These are phyloP conservation scores for Fragaria nilgerrensis DNA, from an alignment of 306 rosid genomes.

Conservation along the genomic window DNA sequence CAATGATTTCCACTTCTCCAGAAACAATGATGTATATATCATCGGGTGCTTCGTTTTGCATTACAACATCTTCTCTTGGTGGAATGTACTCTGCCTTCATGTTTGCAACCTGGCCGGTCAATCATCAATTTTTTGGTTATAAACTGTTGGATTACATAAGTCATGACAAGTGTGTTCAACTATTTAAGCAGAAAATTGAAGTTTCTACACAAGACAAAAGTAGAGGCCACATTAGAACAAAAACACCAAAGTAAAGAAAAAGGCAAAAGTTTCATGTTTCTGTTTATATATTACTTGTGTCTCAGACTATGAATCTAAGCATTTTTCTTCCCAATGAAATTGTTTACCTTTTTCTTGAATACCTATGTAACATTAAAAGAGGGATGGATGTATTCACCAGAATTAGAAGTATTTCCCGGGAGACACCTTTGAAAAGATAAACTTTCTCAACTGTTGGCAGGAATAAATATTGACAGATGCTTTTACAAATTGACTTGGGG, in stretches of 20 bases:
- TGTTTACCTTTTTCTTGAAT: neutral
- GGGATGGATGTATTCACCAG: constrained; percentile 35
- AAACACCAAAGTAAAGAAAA: too few relatives aligned
- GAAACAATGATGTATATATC: constrained; percentile 88
- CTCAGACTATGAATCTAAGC: neutral
- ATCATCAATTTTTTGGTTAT: neutral
- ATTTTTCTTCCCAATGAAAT: neutral
- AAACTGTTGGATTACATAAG: neutral
- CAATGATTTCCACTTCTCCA: constrained; percentile 78
- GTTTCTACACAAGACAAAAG: neutral
- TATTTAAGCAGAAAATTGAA: neutral
- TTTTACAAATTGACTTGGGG: constrained; percentile 75
- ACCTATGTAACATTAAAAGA: neutral
- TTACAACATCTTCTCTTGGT: constrained; percentile 84
- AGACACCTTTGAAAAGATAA: constrained; percentile 74
- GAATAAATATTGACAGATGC: constrained; percentile 75
- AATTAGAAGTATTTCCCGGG: constrained; percentile 56
- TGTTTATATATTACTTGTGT: too few relatives aligned
- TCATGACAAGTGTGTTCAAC: neutral
- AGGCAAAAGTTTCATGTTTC: too few relatives aligned
- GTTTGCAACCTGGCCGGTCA: constrained; percentile 66
- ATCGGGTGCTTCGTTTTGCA: constrained; percentile 72
- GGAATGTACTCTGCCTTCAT: constrained; percentile 92
- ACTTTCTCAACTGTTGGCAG: constrained; percentile 57
- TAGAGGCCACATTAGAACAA: neutral